phyloP scores from a whole-genome alignment of 192 early-diverging fungal species.

The Globomyces pollinis-pini region DNA sequence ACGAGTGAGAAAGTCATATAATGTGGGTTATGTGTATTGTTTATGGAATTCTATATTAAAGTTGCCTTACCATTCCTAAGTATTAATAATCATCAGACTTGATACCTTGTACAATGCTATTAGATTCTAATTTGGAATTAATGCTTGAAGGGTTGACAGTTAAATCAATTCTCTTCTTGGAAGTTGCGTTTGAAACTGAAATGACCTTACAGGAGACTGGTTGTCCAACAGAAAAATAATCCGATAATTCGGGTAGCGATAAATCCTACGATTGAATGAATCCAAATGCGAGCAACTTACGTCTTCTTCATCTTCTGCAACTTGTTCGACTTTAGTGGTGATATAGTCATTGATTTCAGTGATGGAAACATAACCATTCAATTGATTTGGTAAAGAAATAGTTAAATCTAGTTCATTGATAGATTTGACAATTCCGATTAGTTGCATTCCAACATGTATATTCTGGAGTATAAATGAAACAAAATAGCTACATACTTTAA shows the following conservation, averaged over 20 bases:
- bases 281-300: conserved; percentile 11
- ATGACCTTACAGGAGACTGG: conserved; percentile 64
- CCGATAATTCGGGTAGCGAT: conserved; percentile 57
- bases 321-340: conserved; percentile 61
- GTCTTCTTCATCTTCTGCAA: conserved; percentile 52
- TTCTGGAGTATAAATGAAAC: conserved; percentile 29
- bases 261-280: conserved; percentile 20
- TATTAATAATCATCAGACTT: too few relatives aligned
- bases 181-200: conserved; percentile 22
- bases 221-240: conserved; percentile 76
- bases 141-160: conserved; percentile 69
- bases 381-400: conserved; percentile 77
- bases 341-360: conserved; percentile 75
- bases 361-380: conserved; percentile 76
- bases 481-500: background rate
- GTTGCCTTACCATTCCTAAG: conserved; percentile 36
- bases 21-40: background rate
- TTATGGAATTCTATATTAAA: background rate
- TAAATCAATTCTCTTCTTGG: conserved; percentile 61
- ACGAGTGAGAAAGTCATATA: background rate
- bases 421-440: conserved; percentile 71
- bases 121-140: conserved; percentile 58
- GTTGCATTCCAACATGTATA: conserved; percentile 61
- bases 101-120: conserved; percentile 65
- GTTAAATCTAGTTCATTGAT: conserved; percentile 76